A percentile compares a stretch with the other conserved stretches of the same genome.
Conservation (phyloP, 192 early-diverging fungal genomes). For the Dissophora ornata region DNA sequence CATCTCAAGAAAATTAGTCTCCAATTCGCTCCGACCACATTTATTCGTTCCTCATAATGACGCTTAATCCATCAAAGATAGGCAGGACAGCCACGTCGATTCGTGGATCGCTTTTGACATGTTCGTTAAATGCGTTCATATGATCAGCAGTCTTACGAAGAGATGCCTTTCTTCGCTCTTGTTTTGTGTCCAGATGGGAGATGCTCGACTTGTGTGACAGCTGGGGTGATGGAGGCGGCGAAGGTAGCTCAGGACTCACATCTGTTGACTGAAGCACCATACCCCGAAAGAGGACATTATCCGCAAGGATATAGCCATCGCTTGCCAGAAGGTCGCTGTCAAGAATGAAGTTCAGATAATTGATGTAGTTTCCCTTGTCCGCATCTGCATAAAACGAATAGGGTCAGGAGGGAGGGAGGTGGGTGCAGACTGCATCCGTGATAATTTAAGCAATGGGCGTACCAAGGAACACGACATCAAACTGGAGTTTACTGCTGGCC, state of each 20-base stretch:
- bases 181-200: not conserved
- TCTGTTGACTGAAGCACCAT: conserved; percentile 12
- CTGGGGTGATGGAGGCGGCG: not conserved
- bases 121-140: conserved; percentile 71
- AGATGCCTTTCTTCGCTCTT: not conserved
- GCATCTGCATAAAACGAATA: conserved; percentile 66
- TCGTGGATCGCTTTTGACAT: conserved; percentile 68
- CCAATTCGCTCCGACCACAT: no score
- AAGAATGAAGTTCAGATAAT: conserved; percentile 72
- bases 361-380: conserved; percentile 73
- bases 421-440: no score
- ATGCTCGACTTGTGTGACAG: not conserved
- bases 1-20: no score
- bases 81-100: conserved; percentile 70
- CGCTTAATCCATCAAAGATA: conserved; percentile 70
- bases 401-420: conserved; percentile 10
- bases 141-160: conserved; percentile 46
- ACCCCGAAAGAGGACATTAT: conserved; percentile 63
- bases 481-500: conserved; percentile 41
- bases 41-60: conserved; percentile 45
- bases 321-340: conserved; percentile 67
- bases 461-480: conserved; percentile 73
- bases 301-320: conserved; percentile 70
- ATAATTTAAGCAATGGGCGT: not conserved
- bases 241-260: not conserved